Base-by-base conservation (phyloP, 75 land plant species). In the Picea sitchensis region DNA sequence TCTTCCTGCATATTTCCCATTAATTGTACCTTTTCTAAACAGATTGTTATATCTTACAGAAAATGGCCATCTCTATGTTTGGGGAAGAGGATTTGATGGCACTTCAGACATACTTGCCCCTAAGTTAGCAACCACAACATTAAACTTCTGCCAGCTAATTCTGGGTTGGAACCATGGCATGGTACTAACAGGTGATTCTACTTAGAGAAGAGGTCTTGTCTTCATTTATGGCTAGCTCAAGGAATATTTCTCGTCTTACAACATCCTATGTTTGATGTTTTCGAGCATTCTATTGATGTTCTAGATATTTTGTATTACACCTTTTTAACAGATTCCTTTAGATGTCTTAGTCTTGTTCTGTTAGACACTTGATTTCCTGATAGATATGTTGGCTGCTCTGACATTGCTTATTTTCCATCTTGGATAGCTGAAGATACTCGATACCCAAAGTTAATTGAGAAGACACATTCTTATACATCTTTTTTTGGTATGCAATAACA, bases 151-250 rank as follows among this genome's bases (percentile, higher is more conserved):
- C 41, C 86, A 92, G 79, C 92, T 88, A 75, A 88, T 90, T 78
- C 90, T 98, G 59, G 98, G 99, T 58, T 98, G 99, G 99, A 91
- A 92, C 80, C 98, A 98, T 88, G 91, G 89, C 58, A 83, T 98
- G 77, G 75, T 88, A 73, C 78, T 93, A 9, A 81, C 96, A 84
- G 89, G 96, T 93, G 61, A 71, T 38, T 71, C 51, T 71, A 20
- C 21, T 71, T 9, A 11, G 14, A 38, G 51, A 44, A 20, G 74
- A 71, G 11, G 8, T 3, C 23, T 71, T 20, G 54, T 0, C 15
- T 44, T 18, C 11, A 44, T 23, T 7, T 5, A 20, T 41, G 41
- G 11, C 74, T 20, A 44, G 23, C 56, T 71, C 41, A 36, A 71
- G 74, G 51, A 51, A 44, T 32, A 18, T 71, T 1, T 44, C 51